These are phyloP conservation scores for Ploettnerulaceae sp. DNA, from an alignment of 2,329 filamentous ascomycete genomes.

Conservation along the genomic window DNA sequence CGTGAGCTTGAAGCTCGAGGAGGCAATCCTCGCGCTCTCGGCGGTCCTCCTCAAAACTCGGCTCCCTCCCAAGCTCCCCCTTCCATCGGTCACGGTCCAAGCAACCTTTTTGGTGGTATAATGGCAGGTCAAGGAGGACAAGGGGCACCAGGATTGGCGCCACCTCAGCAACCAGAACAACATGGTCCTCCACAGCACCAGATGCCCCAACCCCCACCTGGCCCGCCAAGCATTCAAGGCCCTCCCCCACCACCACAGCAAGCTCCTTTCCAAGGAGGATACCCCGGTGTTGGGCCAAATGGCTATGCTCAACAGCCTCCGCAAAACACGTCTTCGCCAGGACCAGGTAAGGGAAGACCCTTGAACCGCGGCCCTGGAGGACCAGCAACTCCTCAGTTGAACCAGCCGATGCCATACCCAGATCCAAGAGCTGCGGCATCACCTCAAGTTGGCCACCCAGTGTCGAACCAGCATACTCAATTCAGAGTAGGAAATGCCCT, in stretches of 20 bases:
- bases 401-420: constrained; percentile 79
- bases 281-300: constrained; percentile 52
- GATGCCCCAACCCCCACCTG: constrained; percentile 57
- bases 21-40: constrained; percentile 58
- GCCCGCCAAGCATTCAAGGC: constrained; percentile 47
- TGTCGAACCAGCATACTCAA: constrained; percentile 53
- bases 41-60: constrained; percentile 68
- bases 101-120: constrained; percentile 90
- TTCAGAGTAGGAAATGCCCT: constrained; percentile 64
- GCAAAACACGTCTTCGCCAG: constrained; percentile 80
- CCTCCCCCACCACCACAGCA: constrained; percentile 54
- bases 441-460: constrained; percentile 82
- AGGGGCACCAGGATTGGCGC: constrained; percentile 77
- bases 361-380: constrained; percentile 62
- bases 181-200: constrained; percentile 51
- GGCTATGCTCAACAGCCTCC: constrained; percentile 84
- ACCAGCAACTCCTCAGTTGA: constrained; percentile 88
- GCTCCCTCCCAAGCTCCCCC: constrained; percentile 79
- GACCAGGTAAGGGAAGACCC: constrained; percentile 65
- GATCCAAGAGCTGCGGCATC: constrained; percentile 65
- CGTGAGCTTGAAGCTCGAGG: constrained; percentile 77
- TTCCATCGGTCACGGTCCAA: constrained; percentile 78
- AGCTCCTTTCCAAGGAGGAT: constrained; percentile 59
- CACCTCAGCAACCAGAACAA: constrained; percentile 57
- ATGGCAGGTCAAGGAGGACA: constrained; percentile 85